Base-by-base conservation (phyloP, 164 flowering plant species). In the Liquidambar formosana region DNA sequence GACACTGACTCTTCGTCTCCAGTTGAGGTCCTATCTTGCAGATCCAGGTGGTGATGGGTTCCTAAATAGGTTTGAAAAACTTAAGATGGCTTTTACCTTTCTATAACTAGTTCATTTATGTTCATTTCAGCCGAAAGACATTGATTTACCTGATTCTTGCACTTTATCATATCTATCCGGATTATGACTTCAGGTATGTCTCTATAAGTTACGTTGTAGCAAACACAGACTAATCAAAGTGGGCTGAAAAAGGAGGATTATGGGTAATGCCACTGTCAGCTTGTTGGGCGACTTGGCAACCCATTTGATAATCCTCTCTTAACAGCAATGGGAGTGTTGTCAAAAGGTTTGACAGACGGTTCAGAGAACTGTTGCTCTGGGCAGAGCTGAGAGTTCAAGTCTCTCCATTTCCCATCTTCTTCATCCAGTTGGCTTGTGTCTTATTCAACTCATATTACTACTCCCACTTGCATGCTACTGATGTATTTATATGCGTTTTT, bases 221-320 rank as follows among this genome's bases (percentile, higher is more conserved):
- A 44, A 13, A 48, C 5, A 25, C 0, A 59, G 57, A 10, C 13
- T 52, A 18, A 44, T 48, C 56, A 18, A 25, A 33, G 45, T 27
- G 38, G 49, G 23, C 58, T 65, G 65, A 66, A 62, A 64, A 78
- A 73, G 78, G 84, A 86, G 97, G 96, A 78, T 86, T 82, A 88
- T 84, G 99, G 99, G 99, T 90, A 95, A 89, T 91, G 97, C 78
- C 82, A 89, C 59, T 83, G 96, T 93, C 97, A 93, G 97, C 97
- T 92, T 88, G 38, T 77, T 75, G 60, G 86, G 97, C 96, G 97
- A 79, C 88, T 65, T 88, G 94, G 88, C 93, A 93, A 83, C 99
- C 97, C 94, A 71, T 84, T 81, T 73, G 73, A 73, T 81, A 75
- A 78, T 83, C 92, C 87, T 85, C 73, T 78, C 67, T 74, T 69